phyloP scores from a whole-genome alignment of 1,139 yeast genomes.

The Yamadazyma conglobata region DNA sequence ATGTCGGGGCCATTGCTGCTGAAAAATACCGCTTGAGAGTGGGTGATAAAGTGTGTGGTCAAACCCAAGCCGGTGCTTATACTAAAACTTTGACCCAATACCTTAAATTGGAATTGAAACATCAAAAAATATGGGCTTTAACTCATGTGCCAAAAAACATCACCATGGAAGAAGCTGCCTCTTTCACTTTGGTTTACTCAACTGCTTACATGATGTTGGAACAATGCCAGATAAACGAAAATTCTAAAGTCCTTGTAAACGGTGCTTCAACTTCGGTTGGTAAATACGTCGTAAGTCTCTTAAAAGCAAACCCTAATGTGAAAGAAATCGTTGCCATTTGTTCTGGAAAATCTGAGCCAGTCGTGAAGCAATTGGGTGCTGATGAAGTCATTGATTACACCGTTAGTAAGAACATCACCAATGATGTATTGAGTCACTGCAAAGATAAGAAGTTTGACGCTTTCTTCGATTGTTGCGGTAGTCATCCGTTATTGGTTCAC shows the following conservation, averaged over 20 bases:
- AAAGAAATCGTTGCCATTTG: conserved; percentile 44
- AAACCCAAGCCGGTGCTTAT: conserved; percentile 48
- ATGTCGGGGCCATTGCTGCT: conserved; percentile 49
- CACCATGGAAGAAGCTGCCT: conserved; percentile 53
- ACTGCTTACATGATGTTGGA: conserved; percentile 50
- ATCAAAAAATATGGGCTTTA: conserved; percentile 26
- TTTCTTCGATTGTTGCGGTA: conserved; percentile 31
- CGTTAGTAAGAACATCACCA: conserved; percentile 18
- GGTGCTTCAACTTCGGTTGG: conserved; percentile 83
- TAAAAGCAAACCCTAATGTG: conserved; percentile 43
- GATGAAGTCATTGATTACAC: conserved; percentile 51
- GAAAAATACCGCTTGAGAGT: conserved; percentile 31
- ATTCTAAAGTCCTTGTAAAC: conserved; percentile 47
- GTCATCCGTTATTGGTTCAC: conserved; percentile 16
- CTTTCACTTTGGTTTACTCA: conserved; percentile 55
- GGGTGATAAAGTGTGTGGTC: conserved; percentile 70
- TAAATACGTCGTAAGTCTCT: conserved; percentile 53
- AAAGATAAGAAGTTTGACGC: conserved; percentile 33
- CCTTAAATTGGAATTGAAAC: conserved; percentile 37
- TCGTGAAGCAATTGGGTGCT: conserved; percentile 50
- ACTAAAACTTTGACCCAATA: conserved; percentile 26
- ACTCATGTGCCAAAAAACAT: conserved; percentile 47
- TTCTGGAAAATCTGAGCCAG: conserved; percentile 30
- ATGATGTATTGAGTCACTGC: conserved; percentile 24
- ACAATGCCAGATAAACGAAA: conserved; percentile 1